Percentiles rank a stretch among this genome's conserved stretches.
Conservation (phyloP, 1,284 basidiomycete genomes). For the Sanghuangporus sanghuang region DNA sequence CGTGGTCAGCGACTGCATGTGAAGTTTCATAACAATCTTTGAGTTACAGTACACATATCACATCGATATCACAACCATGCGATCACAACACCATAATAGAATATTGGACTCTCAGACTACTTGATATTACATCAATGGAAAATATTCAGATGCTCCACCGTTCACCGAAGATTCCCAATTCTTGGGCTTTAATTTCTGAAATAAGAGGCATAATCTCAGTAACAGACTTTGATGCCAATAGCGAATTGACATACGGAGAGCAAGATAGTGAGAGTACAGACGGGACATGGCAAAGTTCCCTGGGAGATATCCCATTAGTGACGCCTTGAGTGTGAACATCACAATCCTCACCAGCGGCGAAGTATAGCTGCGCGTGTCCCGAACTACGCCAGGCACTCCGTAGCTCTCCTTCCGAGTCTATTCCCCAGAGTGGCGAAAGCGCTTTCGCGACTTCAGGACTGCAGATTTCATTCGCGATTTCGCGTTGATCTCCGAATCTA, state of each 20-base stretch:
- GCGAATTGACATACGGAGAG: constrained; percentile 28
- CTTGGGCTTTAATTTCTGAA: not conserved
- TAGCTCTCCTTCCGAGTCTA: constrained; percentile 41
- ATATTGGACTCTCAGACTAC: no score
- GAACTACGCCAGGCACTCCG: constrained; percentile 31
- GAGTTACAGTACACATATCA: no score
- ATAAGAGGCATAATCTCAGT: not conserved
- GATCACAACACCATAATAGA: no score
- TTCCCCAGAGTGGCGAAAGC: constrained; percentile 38
- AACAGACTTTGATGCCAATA: not conserved
- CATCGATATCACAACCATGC: no score
- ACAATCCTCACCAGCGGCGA: constrained; percentile 28
- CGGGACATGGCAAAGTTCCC: constrained; percentile 32
- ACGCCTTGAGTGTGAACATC: not conserved
- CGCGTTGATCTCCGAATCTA: constrained; percentile 28
- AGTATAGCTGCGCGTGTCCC: constrained; percentile 31
- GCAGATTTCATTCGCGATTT: constrained; percentile 33
- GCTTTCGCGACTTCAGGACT: constrained; percentile 33
- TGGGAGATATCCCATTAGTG: constrained; percentile 20
- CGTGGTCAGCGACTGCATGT: no score
- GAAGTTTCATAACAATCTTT: no score
- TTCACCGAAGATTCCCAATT: not conserved
- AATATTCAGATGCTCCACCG: not conserved
- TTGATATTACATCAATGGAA: not conserved
- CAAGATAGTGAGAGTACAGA: constrained; percentile 33